These are phyloP conservation scores for Aspergillus unguis DNA, from an alignment of 2,329 filamentous ascomycete species.

Conservation along the genomic window DNA sequence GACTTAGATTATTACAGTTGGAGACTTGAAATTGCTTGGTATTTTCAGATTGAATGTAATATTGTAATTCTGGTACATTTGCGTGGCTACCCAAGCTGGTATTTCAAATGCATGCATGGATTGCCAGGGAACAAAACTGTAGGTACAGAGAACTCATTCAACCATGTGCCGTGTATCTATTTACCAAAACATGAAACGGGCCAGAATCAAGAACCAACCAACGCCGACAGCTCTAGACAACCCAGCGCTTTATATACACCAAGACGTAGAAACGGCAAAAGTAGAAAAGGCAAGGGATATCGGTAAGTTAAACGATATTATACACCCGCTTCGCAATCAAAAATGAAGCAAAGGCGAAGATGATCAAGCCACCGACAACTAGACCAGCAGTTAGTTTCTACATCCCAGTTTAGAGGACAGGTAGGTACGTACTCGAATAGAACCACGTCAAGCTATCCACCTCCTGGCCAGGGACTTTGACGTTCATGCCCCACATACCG, in stretches of 20 bases:
- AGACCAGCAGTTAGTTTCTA: conserved; percentile 2
- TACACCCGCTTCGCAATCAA: conserved; percentile 80
- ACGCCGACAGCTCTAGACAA: conserved; percentile 1
- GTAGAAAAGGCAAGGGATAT: neutral
- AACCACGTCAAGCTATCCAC: conserved; percentile 77
- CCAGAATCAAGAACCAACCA: neutral
- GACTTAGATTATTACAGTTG: no score
- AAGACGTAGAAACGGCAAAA: neutral
- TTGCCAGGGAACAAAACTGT: no score
- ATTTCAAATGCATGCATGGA: no score
- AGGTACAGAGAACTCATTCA: no score
- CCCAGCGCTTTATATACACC: conserved; percentile 4
- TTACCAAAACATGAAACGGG: conserved; percentile 1
- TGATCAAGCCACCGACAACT: conserved; percentile 69
- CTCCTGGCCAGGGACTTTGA: conserved; percentile 89
- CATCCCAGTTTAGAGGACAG: neutral
- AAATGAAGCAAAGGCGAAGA: conserved; percentile 78
- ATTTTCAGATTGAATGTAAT: no score
- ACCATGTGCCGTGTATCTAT: neutral
- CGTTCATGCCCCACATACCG: conserved; percentile 98
- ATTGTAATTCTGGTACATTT: no score
- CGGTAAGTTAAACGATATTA: conserved; percentile 61
- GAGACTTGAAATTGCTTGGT: no score
- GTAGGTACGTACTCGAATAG: conserved; percentile 48
- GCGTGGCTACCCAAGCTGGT: no score